These are phyloP conservation scores for Didymella pomorum DNA, from an alignment of 2,329 filamentous ascomycete genomes.

Conservation along the genomic window DNA sequence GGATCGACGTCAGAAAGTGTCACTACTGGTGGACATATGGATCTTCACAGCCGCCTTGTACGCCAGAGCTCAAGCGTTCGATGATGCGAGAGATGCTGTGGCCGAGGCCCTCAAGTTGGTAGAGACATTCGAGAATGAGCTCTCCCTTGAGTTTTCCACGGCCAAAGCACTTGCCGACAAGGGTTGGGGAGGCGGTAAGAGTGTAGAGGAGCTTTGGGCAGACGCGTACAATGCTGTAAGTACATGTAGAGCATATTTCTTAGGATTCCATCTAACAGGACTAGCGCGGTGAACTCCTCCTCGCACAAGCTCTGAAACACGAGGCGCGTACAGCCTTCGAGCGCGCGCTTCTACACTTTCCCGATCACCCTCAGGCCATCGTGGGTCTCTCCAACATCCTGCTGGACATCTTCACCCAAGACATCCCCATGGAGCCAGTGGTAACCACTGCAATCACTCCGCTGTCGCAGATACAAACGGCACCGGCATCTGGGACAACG, in stretches of 20 bases:
- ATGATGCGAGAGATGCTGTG: constrained; percentile 81
- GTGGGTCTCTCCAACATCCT: constrained; percentile 85
- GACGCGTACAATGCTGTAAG: constrained; percentile 84
- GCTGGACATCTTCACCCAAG: constrained; percentile 81
- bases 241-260: constrained; percentile 8
- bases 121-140: constrained; percentile 72
- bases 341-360: constrained; percentile 77
- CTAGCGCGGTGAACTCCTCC: constrained; percentile 72
- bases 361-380: constrained; percentile 81
- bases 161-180: constrained; percentile 68
- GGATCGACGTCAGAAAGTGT: constrained; percentile 63
- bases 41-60: constrained; percentile 90
- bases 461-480: constrained; percentile 18
- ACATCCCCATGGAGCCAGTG: constrained; percentile 65
- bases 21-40: constrained; percentile 81
- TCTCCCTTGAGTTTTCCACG: constrained; percentile 68
- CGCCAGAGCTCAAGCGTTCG: constrained; percentile 77
- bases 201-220: constrained; percentile 82
- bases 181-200: constrained; percentile 82
- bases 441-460: constrained; percentile 38
- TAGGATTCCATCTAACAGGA: constrained; percentile 12
- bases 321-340: constrained; percentile 81
- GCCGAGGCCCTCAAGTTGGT: constrained; percentile 83
- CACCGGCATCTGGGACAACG: background rate
- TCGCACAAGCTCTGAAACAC: constrained; percentile 69